Percentiles rank a stretch among this genome's conserved stretches.
phyloP scores from a whole-genome alignment of 352 stramenopile genomes.

The Phytophthora pistaciae region DNA sequence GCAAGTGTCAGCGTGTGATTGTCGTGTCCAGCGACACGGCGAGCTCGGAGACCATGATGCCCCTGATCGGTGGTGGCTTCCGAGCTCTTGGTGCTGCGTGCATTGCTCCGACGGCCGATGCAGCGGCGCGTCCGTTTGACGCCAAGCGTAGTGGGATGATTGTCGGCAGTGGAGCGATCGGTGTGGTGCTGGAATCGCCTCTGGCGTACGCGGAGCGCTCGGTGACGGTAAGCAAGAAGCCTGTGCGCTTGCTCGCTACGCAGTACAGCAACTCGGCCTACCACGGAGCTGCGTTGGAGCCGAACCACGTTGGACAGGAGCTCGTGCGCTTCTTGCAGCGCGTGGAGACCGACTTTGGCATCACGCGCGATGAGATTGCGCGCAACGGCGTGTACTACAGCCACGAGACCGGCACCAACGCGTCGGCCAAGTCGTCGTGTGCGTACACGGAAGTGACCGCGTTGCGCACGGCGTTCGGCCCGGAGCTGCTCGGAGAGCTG shows the following conservation, averaged over 20 bases:
- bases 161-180: constrained; percentile 92
- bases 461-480: constrained; percentile 72
- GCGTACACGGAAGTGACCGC: constrained; percentile 93
- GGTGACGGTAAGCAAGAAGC: constrained; percentile 10
- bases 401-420: constrained; percentile 97
- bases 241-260: constrained; percentile 90
- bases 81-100: constrained; percentile 94
- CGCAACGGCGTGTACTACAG: constrained; percentile 96
- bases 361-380: constrained; percentile 93
- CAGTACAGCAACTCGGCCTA: constrained; percentile 97
- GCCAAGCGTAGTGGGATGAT: constrained; percentile 94
- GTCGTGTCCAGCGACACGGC: constrained; percentile 96
- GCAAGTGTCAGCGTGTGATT: constrained; percentile 94
- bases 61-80: constrained; percentile 96
- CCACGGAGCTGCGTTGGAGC: constrained; percentile 95
- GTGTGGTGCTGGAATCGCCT: constrained; percentile 78
- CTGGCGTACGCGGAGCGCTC: constrained; percentile 36
- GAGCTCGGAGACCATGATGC: constrained; percentile 91
- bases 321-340: constrained; percentile 90
- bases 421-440: constrained; percentile 92
- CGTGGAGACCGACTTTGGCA: constrained; percentile 92
- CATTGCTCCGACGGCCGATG: constrained; percentile 75
- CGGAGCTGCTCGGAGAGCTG: constrained; percentile 76
- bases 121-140: constrained; percentile 94
- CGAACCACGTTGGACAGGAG: constrained; percentile 94